Evolutionary conservation across 192 early-diverging fungal genomes (phyloP).

Genomic region (Umbelopsis sp.): DNA sequence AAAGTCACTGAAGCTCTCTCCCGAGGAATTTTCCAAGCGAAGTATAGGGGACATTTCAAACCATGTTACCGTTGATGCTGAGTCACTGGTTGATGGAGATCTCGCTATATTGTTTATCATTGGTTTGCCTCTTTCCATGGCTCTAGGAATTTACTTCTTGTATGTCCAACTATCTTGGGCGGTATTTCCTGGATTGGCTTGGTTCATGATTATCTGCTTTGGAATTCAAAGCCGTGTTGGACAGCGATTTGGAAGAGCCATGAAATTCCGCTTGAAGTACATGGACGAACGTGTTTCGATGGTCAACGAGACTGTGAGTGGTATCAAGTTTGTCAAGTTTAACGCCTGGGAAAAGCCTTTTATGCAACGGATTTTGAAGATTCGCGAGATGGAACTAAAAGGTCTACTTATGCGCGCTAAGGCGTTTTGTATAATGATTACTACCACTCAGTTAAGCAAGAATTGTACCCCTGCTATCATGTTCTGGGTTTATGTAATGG

Average conservation of each 20-base stretch:
- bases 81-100: slow-evolving; percentile 26
- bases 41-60: slow-evolving; percentile 46
- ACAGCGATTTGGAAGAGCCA: slow-evolving; percentile 20
- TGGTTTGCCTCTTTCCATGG: slow-evolving; percentile 29
- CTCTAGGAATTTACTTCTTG: slow-evolving; percentile 29
- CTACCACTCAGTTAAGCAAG: slow-evolving; percentile 13
- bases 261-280: slow-evolving; percentile 33
- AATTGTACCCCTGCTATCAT: slow-evolving; percentile 12
- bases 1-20: slow-evolving; percentile 39
- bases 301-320: slow-evolving; percentile 44
- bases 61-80: slow-evolving; percentile 45
- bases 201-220: slow-evolving; percentile 25
- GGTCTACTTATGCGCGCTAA: not conserved
- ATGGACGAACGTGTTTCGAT: slow-evolving; percentile 44
- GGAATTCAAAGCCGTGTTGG: slow-evolving; percentile 39
- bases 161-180: slow-evolving; percentile 37
- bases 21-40: slow-evolving; percentile 33
- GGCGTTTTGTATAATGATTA: not conserved
- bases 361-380: slow-evolving; percentile 4
- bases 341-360: slow-evolving; percentile 42
- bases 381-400: slow-evolving; percentile 7
- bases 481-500: slow-evolving; percentile 25
- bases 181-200: slow-evolving; percentile 35
- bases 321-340: slow-evolving; percentile 51
- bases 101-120: slow-evolving; percentile 25